Percentiles rank a stretch among this genome's conserved stretches.
phyloP scores from a whole-genome alignment of 2,329 filamentous ascomycete species.

The Penicillium palitans region DNA sequence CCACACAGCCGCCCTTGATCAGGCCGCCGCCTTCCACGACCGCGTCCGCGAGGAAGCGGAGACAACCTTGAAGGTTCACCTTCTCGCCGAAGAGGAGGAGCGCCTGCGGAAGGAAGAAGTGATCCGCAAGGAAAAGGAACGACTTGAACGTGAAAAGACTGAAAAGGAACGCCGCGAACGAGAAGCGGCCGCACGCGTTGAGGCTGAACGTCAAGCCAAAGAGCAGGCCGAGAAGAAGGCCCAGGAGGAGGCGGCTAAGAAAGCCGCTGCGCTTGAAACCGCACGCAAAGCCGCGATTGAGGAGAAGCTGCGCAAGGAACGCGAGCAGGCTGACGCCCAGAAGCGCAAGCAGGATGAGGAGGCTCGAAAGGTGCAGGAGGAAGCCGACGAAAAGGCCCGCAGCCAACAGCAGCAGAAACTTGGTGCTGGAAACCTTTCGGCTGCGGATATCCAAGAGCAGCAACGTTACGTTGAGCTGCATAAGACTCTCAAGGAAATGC shows the following conservation, averaged over 20 bases:
- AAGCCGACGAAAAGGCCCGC: conserved; percentile 32
- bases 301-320: conserved; percentile 37
- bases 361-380: conserved; percentile 31
- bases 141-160: conserved; percentile 34
- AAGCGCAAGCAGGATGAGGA: conserved; percentile 37
- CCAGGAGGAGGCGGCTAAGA: conserved; percentile 35
- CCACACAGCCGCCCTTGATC: conserved; percentile 66
- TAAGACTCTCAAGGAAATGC: conserved; percentile 63
- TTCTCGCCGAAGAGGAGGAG: conserved; percentile 42
- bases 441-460: conserved; percentile 47
- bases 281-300: conserved; percentile 41
- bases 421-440: conserved; percentile 31
- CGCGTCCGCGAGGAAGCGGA: conserved; percentile 60
- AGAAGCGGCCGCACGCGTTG: conserved; percentile 41
- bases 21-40: conserved; percentile 66
- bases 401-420: conserved; percentile 32
- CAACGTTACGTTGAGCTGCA: conserved; percentile 60
- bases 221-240: conserved; percentile 38
- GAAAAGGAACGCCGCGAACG: conserved; percentile 35
- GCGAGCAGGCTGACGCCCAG: conserved; percentile 33
- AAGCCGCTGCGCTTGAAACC: conserved; percentile 36
- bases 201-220: conserved; percentile 47
- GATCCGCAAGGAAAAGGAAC: conserved; percentile 37
- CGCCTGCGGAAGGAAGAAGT: conserved; percentile 39
- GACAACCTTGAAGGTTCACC: conserved; percentile 52